Base-by-base conservation (phyloP, 139 green algal species). In the Picochlorum sp. region DNA sequence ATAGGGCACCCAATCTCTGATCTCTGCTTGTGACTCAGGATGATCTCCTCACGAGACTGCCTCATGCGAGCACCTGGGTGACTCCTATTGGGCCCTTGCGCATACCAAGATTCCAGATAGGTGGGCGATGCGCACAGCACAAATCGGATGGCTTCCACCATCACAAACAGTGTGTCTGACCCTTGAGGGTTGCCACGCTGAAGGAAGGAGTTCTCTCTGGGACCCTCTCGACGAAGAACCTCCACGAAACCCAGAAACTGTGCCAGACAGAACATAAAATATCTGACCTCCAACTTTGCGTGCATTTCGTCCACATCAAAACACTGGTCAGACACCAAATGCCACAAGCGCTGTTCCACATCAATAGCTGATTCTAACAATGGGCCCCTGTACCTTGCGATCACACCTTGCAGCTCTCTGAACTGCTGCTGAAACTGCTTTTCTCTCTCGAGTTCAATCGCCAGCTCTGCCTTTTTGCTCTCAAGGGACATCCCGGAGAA, bases 241-340 rank as follows among this genome's bases (percentile, higher is more conserved):
- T 89, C 83, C 44, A 89, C 44, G 49, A 83, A 89, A 1, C 83
- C 83, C 16, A 89, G 76, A 50, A 89, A 83, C 71, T 89, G 81
- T 10, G 74, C 59, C 54, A 88, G 13, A 0, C 68, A 82, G 64
- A 84, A 88, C 1, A 82, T 57, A 4, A 83, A 75, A 69, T 86
- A 88, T 14, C 69, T 60, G 11, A 87, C 64, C 52, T 87, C 72
- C 49, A 78, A 66, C 23, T 38, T 60, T 51, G 65, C 41, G 56
- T 58, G 45, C 14, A 10, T 21, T 7, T 44, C 28, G 8, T 26
- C 16, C 38, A 23, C 23, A 7, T 62, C 56, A 68, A 78, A 24
- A 59, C 77, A 34, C 56, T 49, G 73, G 26, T 72, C 59, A 3
- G 77, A 80, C 20, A 76, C 67, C 41, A 89, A 54, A 57, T 87